Base-by-base conservation (phyloP, 202 grass and related monocot genomes). In the Elaeis oleifera region DNA sequence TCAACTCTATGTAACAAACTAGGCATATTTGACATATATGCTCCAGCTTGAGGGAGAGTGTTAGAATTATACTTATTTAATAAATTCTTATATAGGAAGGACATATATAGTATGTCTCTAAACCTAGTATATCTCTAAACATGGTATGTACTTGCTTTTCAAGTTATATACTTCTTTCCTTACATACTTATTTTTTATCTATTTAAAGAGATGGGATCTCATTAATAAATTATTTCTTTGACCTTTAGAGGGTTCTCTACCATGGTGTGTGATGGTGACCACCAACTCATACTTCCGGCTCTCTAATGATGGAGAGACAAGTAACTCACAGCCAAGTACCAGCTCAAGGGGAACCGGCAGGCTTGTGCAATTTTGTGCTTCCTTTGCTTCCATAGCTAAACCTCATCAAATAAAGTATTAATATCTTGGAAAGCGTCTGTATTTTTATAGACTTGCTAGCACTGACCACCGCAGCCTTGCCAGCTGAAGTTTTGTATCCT, bases 381-480 rank as follows among this genome's bases (percentile, higher is more conserved):
- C 94, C 80, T 50, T 77, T 68, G 49, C 65, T 79, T 70, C 88
- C 80, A 71, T 94, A 94, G 79, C 82, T 99, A 63, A 99, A 99
- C 55, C 88, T 83, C 94, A 89, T 99, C 63, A 94, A 63, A 68
- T 99, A 88, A 24, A 99, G 68, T 89, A 92, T 80, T 85, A 99
- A 84, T 82, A 94, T 82, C 61, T 80, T 83, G 24, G 88, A 80
- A 67, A 84, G 82, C 22, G 59, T 50, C 6, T 89, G 85, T 75
- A 99, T 84, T 57, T 89, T 82, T 53, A 94, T 77, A 22, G 61
- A 80, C 81, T 99, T 99, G 49, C 59, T 70, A 76, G 94, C 88
- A 39, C 76, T 70, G 27, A 92, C 88, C 66, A 84, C 49, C 49
- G 82, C 92, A 64, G 84, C 88, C 94, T 97, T 97, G 64, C 88